Evolutionary conservation across 2,329 filamentous ascomycete species (phyloP), one percentile per base, ranked within the genome.

Genomic region (Cladophialophora exuberans): DNA sequence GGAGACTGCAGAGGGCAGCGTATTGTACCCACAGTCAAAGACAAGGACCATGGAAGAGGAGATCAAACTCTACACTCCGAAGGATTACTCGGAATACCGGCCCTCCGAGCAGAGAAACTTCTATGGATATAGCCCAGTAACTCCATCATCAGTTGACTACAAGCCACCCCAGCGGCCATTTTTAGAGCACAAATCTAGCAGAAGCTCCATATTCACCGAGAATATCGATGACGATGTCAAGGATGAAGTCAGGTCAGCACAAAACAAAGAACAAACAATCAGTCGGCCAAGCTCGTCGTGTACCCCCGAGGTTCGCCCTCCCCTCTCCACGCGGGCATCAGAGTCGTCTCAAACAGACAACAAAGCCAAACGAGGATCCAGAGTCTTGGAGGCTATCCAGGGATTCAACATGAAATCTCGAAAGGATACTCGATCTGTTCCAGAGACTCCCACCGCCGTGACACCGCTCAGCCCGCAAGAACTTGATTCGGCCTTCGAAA

Each of bases 81-180:
- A 74, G 52, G 76, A 81, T 17, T 62, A 60, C 41, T 61, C 60
- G 2, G 64, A 64, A 26, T 85, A 86, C 66, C 80, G 81, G 2
- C 82, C 83, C 1, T 76, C 79, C 26, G 83, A 84, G 58, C 84
- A 86, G 66, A 77, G 81, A 38, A 84, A 85, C 67, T 85, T 85
- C 66, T 78, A 75, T 55, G 79, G 76, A 57, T 76, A 74, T 59
- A 75, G 77, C 56, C 79, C 75, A 64, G 36, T 48, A 13, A 42
- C 35, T 0, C 44, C 54, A 35, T 79, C 73, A 23, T 72, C 71
- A 13, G 65, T 79, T 18, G 60, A 77, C 61, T 53, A 67, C 62
- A 73, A 77, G 56, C 68, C 72, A 39, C 72, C 80, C n/a, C 80
- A 63, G 28, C 61, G 65, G 49, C 64, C 64, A 18, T 65, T 57